Evolutionary conservation across 148 eudicot genomes (phyloP).

Genomic region (Arbutus unedo): DNA sequence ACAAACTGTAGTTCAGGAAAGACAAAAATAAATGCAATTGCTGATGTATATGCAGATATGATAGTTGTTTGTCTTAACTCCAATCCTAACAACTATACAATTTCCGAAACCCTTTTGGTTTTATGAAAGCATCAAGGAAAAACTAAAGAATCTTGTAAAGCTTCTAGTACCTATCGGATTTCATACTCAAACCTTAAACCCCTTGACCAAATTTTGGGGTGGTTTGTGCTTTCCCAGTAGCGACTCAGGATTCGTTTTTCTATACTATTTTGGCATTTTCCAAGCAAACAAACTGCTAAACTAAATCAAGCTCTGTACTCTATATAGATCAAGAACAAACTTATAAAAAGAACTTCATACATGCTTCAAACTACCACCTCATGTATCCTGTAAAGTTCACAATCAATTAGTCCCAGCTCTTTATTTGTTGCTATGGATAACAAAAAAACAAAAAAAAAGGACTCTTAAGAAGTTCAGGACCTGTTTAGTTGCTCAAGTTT

Average conservation of each 20-base stretch:
- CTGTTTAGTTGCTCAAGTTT: neutral
- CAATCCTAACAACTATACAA: neutral
- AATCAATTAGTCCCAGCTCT: neutral
- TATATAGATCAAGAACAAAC: neutral
- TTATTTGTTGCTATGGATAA: neutral
- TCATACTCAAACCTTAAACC: neutral
- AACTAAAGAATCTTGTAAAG: neutral
- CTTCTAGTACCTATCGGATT: neutral
- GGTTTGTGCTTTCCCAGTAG: neutral
- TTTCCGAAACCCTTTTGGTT: neutral
- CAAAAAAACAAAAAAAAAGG: neutral
- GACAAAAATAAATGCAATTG: neutral
- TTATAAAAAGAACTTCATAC: neutral
- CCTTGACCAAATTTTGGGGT: neutral
- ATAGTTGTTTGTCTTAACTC: neutral
- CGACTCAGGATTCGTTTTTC: neutral
- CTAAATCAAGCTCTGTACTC: neutral
- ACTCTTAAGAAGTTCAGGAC: neutral
- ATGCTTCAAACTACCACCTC: constrained; percentile 2
- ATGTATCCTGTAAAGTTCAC: neutral
- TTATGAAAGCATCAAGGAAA: neutral
- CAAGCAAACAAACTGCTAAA: neutral
- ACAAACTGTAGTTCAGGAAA: neutral
- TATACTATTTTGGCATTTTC: neutral
- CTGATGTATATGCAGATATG: neutral